Evolutionary conservation across 2,329 filamentous ascomycete genomes (phyloP), one percentile per base, ranked within the genome.

Genomic region (Pseudophaeomoniella oleicola): DNA sequence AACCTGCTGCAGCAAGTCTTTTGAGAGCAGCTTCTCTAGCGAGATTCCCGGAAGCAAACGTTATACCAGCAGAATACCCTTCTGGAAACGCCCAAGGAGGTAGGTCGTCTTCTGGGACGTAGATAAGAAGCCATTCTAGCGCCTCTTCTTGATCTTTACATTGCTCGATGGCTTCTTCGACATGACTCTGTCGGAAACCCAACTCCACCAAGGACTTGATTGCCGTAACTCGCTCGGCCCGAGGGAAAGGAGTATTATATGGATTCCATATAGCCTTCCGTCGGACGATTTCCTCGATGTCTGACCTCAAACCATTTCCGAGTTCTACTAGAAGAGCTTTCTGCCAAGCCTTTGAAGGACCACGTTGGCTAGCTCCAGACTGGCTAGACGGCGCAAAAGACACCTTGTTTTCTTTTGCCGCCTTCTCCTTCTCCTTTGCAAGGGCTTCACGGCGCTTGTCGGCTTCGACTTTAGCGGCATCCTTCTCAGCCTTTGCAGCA

Each of bases 51-150:
- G 81, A 81, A 1, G 78, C 88, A 44, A 98, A 78, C 32, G 79
- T 85, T 16, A 96, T 78, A 15, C 90, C 90, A 17, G 87, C 88
- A 9, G 82, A 78, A 55, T 98, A 98, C 42, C 78, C 82, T 58
- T 92, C 87, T 0, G 90, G 90, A 30, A 98, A 63, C 47, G 84
- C 84, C 86, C 88, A 96, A 4, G 72, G 67, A 1, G 90, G 90
- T n/a, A 96, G 63, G 50, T 96, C 90, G 53, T 98, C 90, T 53
- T 98, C 90, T 1, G 90, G 90, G 2, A 98, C 86, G 57, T 98
- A 88, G 36, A 96, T 87, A 34, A 98, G 70, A 12, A 98, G 69
- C 90, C 90, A 98, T 55, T 96, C 88, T 2, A 98, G 68, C 12
- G 85, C 79, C 59, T 98, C 90, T 54, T 94, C 87, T 18, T 81